These are phyloP conservation scores for Spergularia marina DNA, from an alignment of 148 eudicot genomes.

Conservation along the genomic window DNA sequence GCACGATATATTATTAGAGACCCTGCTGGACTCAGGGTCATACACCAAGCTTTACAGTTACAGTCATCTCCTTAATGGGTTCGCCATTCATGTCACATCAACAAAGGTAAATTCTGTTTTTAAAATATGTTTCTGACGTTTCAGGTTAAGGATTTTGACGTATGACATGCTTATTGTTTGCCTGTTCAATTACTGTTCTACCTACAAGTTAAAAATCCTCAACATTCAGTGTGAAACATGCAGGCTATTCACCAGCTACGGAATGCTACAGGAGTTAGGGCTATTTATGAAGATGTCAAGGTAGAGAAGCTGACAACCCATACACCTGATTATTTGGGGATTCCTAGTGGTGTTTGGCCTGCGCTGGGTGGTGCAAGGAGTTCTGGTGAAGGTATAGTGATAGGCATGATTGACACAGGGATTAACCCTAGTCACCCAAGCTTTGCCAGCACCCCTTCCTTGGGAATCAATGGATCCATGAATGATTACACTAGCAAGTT, in stretches of 20 bases:
- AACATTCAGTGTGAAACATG: constrained; percentile 3
- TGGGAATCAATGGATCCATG: constrained; percentile 3
- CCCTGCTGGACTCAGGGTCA: constrained; percentile 39
- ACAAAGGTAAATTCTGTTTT: constrained; percentile 30
- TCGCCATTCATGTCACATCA: constrained; percentile 42
- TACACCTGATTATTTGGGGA: constrained; percentile 60
- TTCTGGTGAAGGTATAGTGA: constrained; percentile 57
- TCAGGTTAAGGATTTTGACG: neutral
- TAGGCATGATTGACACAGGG: constrained; percentile 70
- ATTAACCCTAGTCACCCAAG: constrained; percentile 65
- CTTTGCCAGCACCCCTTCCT: constrained; percentile 34
- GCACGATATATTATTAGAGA: constrained; percentile 53
- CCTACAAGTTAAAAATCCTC: neutral
- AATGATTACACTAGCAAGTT: constrained; percentile 31
- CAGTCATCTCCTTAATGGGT: constrained; percentile 66
- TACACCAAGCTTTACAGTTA: constrained; percentile 62
- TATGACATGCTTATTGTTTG: neutral
- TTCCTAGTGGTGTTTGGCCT: constrained; percentile 57
- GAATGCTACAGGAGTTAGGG: constrained; percentile 44
- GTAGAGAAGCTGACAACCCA: constrained; percentile 56
- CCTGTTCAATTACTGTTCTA: neutral
- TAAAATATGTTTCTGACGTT: neutral
- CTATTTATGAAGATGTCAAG: constrained; percentile 48
- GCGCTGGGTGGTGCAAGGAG: constrained; percentile 47
- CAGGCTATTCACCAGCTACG: constrained; percentile 41